Conservation (phyloP, 2,329 filamentous ascomycete genomes). For the Claviceps paspali region DNA sequence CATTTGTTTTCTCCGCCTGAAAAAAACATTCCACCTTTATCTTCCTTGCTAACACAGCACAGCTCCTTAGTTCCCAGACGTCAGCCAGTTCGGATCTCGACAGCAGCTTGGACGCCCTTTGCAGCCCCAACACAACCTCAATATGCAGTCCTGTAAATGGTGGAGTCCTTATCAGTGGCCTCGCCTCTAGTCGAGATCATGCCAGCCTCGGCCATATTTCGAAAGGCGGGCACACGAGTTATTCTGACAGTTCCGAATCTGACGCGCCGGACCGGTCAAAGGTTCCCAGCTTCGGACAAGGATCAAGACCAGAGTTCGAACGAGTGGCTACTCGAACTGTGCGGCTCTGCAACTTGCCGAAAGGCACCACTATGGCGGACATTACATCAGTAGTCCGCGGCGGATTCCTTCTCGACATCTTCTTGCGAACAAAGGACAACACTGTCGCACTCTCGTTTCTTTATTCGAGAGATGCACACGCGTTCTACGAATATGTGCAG, state of each 20-base stretch:
- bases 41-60: neutral
- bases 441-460: conserved; percentile 56
- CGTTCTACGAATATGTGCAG: conserved; percentile 50
- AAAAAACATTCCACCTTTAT: neutral
- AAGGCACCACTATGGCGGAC: conserved; percentile 48
- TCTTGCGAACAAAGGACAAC: conserved; percentile 42
- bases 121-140: neutral
- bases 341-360: conserved; percentile 44
- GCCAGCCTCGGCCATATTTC: neutral
- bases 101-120: neutral
- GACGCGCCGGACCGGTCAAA: neutral
- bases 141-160: neutral
- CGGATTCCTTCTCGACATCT: conserved; percentile 55
- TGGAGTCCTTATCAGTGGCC: neutral
- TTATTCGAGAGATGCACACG: conserved; percentile 41
- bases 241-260: neutral
- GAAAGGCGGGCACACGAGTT: neutral
- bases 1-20: neutral
- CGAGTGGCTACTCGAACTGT: conserved; percentile 39
- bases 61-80: conserved; percentile 3
- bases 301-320: conserved; percentile 9
- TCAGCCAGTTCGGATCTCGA: neutral
- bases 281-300: neutral
- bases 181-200: neutral
- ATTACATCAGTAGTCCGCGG: conserved; percentile 51